Conservation (phyloP, 768 basidiomycete species). For the Agrocybe pediades region DNA sequence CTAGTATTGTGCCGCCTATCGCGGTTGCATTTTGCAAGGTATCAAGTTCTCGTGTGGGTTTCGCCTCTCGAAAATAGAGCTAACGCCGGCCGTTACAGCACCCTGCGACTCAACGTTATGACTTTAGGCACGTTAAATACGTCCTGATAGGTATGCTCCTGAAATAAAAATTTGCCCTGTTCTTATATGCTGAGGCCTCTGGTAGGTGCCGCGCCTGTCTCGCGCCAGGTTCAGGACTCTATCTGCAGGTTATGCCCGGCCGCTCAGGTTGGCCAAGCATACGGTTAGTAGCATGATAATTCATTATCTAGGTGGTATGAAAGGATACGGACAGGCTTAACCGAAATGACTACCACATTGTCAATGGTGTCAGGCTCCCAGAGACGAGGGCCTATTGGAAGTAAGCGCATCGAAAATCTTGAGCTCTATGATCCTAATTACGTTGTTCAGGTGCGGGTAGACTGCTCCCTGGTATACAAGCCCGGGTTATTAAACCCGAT, state of each 20-base stretch:
- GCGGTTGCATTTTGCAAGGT: constrained; percentile 54
- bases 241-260: constrained; percentile 48
- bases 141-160: constrained; percentile 41
- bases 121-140: constrained; percentile 39
- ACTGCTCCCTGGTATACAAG: constrained; percentile 45
- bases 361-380: constrained; percentile 45
- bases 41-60: too few species aligned
- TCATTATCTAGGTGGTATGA: not conserved
- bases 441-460: constrained; percentile 36
- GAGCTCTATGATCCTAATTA: constrained; percentile 13
- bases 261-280: constrained; percentile 60
- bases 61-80: too few species aligned
- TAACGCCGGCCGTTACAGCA: too few species aligned
- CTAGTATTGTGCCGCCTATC: constrained; percentile 52
- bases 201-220: constrained; percentile 61
- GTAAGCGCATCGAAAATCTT: too few species aligned
- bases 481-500: constrained; percentile 46
- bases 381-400: constrained; percentile 39
- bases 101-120: constrained; percentile 42
- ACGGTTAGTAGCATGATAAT: constrained; percentile 38
- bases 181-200: constrained; percentile 27
- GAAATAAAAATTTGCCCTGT: constrained; percentile 1
- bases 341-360: constrained; percentile 45
- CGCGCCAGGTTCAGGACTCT: constrained; percentile 48
- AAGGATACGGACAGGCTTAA: constrained; percentile 20